A percentile compares a stretch with the other conserved stretches of the same genome.
Conservation (phyloP, 345 rosid genomes). For the Pseudoturritis turrita region DNA sequence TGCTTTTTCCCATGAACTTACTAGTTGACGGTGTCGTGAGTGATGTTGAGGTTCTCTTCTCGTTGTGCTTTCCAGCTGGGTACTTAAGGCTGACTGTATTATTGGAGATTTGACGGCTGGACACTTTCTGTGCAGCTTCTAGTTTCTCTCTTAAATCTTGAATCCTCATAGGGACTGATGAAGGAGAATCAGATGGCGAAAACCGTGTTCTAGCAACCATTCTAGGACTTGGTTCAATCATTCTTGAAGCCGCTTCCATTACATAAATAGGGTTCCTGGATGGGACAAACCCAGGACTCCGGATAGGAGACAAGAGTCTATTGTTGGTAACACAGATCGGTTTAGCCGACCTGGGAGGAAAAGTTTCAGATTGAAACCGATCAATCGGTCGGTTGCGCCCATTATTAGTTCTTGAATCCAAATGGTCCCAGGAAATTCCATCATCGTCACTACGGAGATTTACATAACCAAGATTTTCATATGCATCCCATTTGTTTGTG, state of each 20-base stretch:
- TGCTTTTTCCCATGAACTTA: slow-evolving; percentile 31
- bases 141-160: slow-evolving; percentile 71
- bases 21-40: slow-evolving; percentile 6
- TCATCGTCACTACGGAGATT: slow-evolving; percentile 35
- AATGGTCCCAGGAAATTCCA: slow-evolving; percentile 30
- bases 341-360: slow-evolving; percentile 80
- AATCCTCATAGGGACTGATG: slow-evolving; percentile 71
- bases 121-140: slow-evolving; percentile 52
- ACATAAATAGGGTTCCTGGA: slow-evolving; percentile 52
- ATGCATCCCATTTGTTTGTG: slow-evolving; percentile 38
- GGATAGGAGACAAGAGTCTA: slow-evolving; percentile 76
- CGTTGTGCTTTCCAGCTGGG: slow-evolving; percentile 36
- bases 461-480: slow-evolving; percentile 38
- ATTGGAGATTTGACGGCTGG: slow-evolving; percentile 40
- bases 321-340: slow-evolving; percentile 51
- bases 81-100: slow-evolving; percentile 23
- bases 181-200: slow-evolving; percentile 40
- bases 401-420: slow-evolving; percentile 39
- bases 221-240: slow-evolving; percentile 68
- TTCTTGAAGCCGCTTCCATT: slow-evolving; percentile 79
- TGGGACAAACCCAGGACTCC: slow-evolving; percentile 52
- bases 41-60: slow-evolving; percentile 28
- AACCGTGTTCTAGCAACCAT: slow-evolving; percentile 36
- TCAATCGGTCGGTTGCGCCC: slow-evolving; percentile 50
- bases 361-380: slow-evolving; percentile 72